Base-by-base conservation (phyloP, 768 basidiomycete genomes). In the Termitomyces sp. region DNA sequence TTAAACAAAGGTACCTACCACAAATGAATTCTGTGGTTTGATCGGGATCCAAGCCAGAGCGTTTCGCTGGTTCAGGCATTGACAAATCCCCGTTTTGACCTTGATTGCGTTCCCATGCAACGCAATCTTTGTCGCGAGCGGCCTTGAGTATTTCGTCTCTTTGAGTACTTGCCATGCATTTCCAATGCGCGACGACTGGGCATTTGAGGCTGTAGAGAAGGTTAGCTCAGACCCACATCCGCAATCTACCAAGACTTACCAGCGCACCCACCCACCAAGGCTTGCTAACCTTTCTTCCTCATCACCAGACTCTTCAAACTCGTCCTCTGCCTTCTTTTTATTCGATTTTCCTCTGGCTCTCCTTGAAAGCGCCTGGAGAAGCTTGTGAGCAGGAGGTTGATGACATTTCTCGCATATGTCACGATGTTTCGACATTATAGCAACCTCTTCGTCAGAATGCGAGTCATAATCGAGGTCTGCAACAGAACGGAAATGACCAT, bases 261-360 rank as follows among this genome's bases (percentile, higher is more conserved):
- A 94, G 72, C 83, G 79, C 61, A 93, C 83, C 92, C 92, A 94
- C 27, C 92, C 92, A 13, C 92, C 92, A 46, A 87, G 71, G 7
- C 69, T 67, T 13, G 60, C 71, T 10, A 84, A 71, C 48, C 71
- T 74, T 37, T 83, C 80, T 37, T 77, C 72, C 43, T 87, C 85
- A 31, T 83, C 78, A 20, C 80, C 83, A 9, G 74, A 74, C 44
- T 77, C 76, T 50, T 83, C 86, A 42, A 79, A 77, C 34, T 81
- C 77, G 55, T 79, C 80, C n/a, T 78, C 76, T 59, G 68, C 72
- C 24, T 71, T 74, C 60, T 71, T 77, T 66, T 71, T 80, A 51
- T 72, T 76, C 32, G 68, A 66, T 53, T 74, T 81, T 10, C 67
- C 64, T 49, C 74, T 82, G 14, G 67, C 66, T 50, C 74, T 74